Conservation (phyloP, 2,329 filamentous ascomycete species). For the Exserohilum rostratum region DNA sequence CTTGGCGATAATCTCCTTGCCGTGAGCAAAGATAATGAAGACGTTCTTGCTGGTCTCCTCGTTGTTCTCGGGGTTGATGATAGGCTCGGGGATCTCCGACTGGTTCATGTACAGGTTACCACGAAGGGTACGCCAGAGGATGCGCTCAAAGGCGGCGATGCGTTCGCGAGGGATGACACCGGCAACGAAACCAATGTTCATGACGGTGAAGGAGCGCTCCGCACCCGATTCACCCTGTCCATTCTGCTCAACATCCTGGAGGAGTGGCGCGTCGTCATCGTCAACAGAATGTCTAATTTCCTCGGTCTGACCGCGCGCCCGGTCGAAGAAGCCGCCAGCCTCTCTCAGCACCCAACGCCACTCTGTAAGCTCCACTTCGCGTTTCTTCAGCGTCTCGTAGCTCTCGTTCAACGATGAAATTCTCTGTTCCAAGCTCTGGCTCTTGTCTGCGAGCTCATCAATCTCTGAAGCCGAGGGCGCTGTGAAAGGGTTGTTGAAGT, state of each 20-base stretch:
- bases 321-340: conserved; percentile 96
- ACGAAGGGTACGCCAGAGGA: conserved; percentile 94
- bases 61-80: conserved; percentile 90
- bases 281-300: conserved; percentile 89
- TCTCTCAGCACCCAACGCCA: conserved; percentile 98
- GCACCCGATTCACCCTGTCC: conserved; percentile 68
- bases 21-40: conserved; percentile 98
- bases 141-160: conserved; percentile 94
- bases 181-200: conserved; percentile 98
- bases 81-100: conserved; percentile 92
- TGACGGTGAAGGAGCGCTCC: conserved; percentile 88
- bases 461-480: conserved; percentile 93
- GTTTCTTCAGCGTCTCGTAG: conserved; percentile 97
- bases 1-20: conserved; percentile 97
- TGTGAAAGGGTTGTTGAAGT: conserved; percentile 85
- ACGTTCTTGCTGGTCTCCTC: conserved; percentile 96
- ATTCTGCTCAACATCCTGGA: conserved; percentile 91
- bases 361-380: conserved; percentile 94
- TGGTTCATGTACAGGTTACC: conserved; percentile 99
- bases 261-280: conserved; percentile 86
- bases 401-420: conserved; percentile 93
- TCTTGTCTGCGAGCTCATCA: conserved; percentile 90
- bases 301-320: conserved; percentile 93
- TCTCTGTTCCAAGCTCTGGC: conserved; percentile 89
- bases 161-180: conserved; percentile 93